These are phyloP conservation scores for Eruca vesicaria DNA, from an alignment of 441 rosid genomes.

Conservation along the genomic window DNA sequence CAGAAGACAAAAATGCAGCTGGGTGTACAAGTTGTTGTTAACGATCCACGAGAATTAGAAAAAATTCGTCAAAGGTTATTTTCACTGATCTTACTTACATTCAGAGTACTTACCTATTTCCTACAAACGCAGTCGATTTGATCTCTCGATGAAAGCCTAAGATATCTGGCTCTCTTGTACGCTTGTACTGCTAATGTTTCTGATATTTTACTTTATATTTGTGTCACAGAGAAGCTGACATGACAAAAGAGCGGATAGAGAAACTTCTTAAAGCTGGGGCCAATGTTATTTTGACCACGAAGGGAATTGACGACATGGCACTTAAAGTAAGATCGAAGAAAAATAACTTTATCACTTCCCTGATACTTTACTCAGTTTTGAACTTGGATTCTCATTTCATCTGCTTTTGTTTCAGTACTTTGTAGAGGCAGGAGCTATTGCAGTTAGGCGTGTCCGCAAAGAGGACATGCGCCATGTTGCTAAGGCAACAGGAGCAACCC, in stretches of 20 bases:
- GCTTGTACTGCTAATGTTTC: neutral
- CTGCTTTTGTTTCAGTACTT: conserved; percentile 64
- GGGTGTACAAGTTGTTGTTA: conserved; percentile 92
- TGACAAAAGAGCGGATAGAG: conserved; percentile 94
- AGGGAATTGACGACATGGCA: conserved; percentile 99
- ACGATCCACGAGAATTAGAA: conserved; percentile 98
- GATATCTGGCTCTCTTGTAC: neutral
- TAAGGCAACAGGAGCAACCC: conserved; percentile 97
- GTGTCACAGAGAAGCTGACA: conserved; percentile 81
- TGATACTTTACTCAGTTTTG: neutral
- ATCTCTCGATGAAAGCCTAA: neutral
- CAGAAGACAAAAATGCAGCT: conserved; percentile 97
- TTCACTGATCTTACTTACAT: neutral
- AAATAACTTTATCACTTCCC: conserved; percentile 5
- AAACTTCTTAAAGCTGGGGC: conserved; percentile 97
- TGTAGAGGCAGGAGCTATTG: conserved; percentile 97
- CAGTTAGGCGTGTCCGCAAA: conserved; percentile 92
- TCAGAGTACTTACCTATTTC: neutral
- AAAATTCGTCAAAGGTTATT: conserved; percentile 88
- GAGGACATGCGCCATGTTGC: conserved; percentile 99
- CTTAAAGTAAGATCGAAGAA: conserved; percentile 58
- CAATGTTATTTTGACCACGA: conserved; percentile 90
- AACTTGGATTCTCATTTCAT: neutral
- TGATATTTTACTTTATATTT: neutral
- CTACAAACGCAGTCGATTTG: neutral